Percentiles rank a stretch among this genome's conserved stretches.
Conservation (phyloP, 345 rosid genomes). For the Mangifera indica region DNA sequence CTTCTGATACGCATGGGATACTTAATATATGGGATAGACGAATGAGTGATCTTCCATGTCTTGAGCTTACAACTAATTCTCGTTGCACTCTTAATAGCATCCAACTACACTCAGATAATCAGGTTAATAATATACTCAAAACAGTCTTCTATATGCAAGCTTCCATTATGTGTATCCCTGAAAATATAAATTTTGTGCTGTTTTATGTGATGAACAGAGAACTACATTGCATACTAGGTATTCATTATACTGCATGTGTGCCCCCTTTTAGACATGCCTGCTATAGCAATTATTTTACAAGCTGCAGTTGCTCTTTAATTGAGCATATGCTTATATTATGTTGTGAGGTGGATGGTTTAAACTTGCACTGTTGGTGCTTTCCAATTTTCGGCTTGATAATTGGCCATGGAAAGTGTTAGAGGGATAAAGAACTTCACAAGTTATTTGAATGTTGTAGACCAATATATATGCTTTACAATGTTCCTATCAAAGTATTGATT, state of each 20-base stretch:
- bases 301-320: not conserved
- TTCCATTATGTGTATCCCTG: conserved; percentile 10
- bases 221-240: not conserved
- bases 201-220: not conserved
- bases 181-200: not conserved
- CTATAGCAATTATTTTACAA: not conserved
- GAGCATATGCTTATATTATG: conserved; percentile 2
- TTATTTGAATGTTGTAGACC: not conserved
- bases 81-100: conserved; percentile 53
- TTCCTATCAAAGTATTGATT: not conserved
- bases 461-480: not conserved
- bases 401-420: not conserved
- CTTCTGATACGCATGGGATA: conserved; percentile 67
- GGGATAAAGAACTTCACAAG: not conserved
- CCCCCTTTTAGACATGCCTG: not conserved
- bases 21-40: conserved; percentile 90
- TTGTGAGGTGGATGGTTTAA: not conserved
- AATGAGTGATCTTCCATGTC: conserved; percentile 56
- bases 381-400: not conserved
- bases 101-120: conserved; percentile 63
- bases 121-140: conserved; percentile 41
- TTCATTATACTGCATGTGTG: not conserved
- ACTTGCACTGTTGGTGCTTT: conserved; percentile 2
- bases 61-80: conserved; percentile 54
- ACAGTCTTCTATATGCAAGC: not conserved